Base-by-base conservation (phyloP, 2,329 filamentous ascomycete species). In the Cercospora sojina region DNA sequence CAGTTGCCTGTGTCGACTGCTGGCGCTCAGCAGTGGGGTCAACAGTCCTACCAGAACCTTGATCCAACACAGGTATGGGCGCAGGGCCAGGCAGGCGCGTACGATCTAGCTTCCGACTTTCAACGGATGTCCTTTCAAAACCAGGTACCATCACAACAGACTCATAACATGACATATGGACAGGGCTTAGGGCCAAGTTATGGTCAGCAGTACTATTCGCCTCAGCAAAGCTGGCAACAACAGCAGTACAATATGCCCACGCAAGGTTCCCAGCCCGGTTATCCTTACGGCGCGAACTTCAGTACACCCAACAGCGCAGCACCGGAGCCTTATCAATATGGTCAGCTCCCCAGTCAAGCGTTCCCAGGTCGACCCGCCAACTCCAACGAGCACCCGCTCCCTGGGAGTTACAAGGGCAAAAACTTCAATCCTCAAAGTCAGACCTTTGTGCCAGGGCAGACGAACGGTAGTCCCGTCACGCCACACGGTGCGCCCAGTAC, bases 401-500 rank as follows among this genome's bases (percentile, higher is more conserved):
- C 92, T 13, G 92, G 92, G 38, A 95, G 90, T 79, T 96, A 87
- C 76, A 92, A 91, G 75, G 86, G 93, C 65, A 91, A 92, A 73
- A 88, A 90, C 12, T 97, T 98, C 81, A 97, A 97, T 76, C 94
- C 93, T 0, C 93, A 96, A 80, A 97, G 91, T 16, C 91, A 96
- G 75, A 91, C 93, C 0, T 97, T 98, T 78, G 87, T 97, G 25
- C 94, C 94, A 1, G 84, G 83, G 60, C 82, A 86, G 32, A 27
- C 67, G 31, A 67, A 69, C 25, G 62, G 43, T 18, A 67, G 67
- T n/a, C 67, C 72, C 1, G 74, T 74, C 63, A 71, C 71, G 23
- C 72, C 73, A 3, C 71, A 71, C 31, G 66, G 69, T 38, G 61
- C 64, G 25, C 47, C 66, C 12, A 53, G 62, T 32, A 65, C 65